Percentiles rank a stretch among this genome's conserved stretches.
Evolutionary conservation across 805 yeast species (phyloP).

Genomic region (Maudiozyma serrabonitensis): DNA sequence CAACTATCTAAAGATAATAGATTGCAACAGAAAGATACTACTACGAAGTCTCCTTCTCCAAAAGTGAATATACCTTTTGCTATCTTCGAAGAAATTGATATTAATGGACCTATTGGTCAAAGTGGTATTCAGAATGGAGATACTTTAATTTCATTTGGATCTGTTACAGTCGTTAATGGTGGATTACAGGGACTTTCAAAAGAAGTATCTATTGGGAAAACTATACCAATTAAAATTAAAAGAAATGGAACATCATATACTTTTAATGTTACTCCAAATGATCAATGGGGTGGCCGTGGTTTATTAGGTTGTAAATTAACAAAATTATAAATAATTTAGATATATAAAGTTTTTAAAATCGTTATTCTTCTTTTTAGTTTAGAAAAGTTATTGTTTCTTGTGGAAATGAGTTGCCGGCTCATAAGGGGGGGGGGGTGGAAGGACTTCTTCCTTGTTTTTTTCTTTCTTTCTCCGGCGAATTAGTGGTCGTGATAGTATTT

Average conservation of each 20-base stretch:
- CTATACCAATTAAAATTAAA: neutral
- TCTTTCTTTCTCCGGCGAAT: too few relatives aligned
- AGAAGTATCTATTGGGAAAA: neutral
- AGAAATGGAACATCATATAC: slow-evolving; percentile 7
- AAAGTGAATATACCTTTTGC: slow-evolving; percentile 59
- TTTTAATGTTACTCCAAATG: slow-evolving; percentile 36
- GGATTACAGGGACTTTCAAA: neutral
- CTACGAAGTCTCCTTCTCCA: too few relatives aligned
- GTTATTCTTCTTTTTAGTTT: neutral
- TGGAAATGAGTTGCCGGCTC: too few relatives aligned
- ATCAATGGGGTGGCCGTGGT: slow-evolving; percentile 57
- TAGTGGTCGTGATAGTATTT: too few relatives aligned
- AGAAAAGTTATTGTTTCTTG: neutral
- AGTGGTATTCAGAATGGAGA: slow-evolving; percentile 53
- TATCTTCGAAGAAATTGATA: slow-evolving; percentile 38
- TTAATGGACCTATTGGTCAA: slow-evolving; percentile 44
- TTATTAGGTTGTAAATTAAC: slow-evolving; percentile 56
- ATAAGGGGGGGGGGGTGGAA: too few relatives aligned
- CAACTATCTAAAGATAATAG: neutral
- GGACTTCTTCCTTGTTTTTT: too few relatives aligned
- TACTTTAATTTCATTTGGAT: slow-evolving; percentile 44
- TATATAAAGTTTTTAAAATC: neutral
- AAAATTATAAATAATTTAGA: slow-evolving; percentile 27
- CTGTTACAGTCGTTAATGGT: neutral
- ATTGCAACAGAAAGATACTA: neutral